Conservation (phyloP, 2,329 filamentous ascomycete species). For the Periglandula ipomoeae region DNA sequence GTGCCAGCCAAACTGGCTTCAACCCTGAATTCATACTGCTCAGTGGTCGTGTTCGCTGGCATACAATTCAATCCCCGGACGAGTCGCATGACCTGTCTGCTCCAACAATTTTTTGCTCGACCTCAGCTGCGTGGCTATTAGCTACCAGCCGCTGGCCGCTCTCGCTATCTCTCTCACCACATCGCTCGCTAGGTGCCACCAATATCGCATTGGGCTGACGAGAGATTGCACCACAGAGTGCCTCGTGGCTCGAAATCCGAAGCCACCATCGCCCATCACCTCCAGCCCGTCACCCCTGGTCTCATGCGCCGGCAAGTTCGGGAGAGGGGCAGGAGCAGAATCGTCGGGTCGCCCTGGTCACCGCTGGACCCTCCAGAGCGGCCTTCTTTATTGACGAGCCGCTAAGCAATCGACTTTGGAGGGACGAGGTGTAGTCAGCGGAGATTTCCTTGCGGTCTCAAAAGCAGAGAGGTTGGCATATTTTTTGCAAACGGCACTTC, state of each 20-base stretch:
- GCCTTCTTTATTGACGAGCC: no score
- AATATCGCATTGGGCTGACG: neutral
- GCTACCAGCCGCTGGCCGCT: neutral
- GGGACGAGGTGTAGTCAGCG: neutral
- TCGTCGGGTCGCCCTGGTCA: neutral
- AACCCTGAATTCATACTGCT: no score
- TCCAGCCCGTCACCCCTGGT: neutral
- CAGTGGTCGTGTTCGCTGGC: no score
- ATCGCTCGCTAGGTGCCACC: neutral
- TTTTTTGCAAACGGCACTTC: neutral
- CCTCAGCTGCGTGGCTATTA: neutral
- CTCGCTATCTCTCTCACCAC: no score
- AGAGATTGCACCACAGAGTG: neutral
- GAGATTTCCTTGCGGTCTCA: neutral
- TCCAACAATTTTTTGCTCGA: neutral
- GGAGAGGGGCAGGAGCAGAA: neutral
- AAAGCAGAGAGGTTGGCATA: neutral
- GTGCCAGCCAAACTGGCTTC: no score
- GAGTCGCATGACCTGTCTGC: neutral
- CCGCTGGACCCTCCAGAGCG: neutral
- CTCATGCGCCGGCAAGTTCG: slow-evolving; percentile 4
- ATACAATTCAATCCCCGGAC: no score
- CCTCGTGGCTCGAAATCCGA: neutral
- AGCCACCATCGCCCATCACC: neutral
- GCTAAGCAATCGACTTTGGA: neutral